These are phyloP conservation scores for Spiromastix sp. DNA, from an alignment of 2,329 filamentous ascomycete species.

Conservation along the genomic window DNA sequence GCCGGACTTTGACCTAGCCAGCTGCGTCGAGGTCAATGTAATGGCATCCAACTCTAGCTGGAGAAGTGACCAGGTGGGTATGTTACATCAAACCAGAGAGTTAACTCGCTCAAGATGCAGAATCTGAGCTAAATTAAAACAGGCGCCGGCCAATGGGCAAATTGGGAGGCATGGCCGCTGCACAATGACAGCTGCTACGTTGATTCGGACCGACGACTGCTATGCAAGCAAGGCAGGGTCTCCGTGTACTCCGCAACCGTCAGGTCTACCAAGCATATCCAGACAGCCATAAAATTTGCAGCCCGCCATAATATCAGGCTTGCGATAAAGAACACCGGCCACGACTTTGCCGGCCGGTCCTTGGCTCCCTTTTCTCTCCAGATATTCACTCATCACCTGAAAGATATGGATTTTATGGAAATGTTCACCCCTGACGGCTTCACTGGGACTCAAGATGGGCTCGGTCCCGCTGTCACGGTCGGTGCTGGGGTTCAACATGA, in stretches of 20 bases:
- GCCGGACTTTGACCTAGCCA: slow-evolving; percentile 34
- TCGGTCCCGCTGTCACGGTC: slow-evolving; percentile 20
- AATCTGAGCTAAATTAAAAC: too few relatives aligned
- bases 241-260: slow-evolving; percentile 28
- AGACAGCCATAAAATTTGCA: slow-evolving; percentile 22
- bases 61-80: slow-evolving; percentile 24
- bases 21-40: slow-evolving; percentile 26
- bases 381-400: slow-evolving; percentile 24
- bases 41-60: slow-evolving; percentile 21
- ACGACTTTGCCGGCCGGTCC: slow-evolving; percentile 47
- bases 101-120: too few relatives aligned
- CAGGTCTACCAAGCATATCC: slow-evolving; percentile 22
- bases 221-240: slow-evolving; percentile 27
- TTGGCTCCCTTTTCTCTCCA: slow-evolving; percentile 44
- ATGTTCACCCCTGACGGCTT: slow-evolving; percentile 13
- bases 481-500: slow-evolving; percentile 46
- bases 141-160: slow-evolving; percentile 27
- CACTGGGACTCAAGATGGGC: neutral
- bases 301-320: slow-evolving; percentile 26
- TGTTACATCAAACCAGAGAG: too few relatives aligned
- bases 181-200: slow-evolving; percentile 28
- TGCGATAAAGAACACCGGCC: slow-evolving; percentile 46
- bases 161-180: slow-evolving; percentile 31
- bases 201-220: slow-evolving; percentile 14
- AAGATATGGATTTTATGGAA: slow-evolving; percentile 25